Evolutionary conservation across 139 green algal genomes (phyloP).

Genomic region (Pycnococcus provasolii): DNA sequence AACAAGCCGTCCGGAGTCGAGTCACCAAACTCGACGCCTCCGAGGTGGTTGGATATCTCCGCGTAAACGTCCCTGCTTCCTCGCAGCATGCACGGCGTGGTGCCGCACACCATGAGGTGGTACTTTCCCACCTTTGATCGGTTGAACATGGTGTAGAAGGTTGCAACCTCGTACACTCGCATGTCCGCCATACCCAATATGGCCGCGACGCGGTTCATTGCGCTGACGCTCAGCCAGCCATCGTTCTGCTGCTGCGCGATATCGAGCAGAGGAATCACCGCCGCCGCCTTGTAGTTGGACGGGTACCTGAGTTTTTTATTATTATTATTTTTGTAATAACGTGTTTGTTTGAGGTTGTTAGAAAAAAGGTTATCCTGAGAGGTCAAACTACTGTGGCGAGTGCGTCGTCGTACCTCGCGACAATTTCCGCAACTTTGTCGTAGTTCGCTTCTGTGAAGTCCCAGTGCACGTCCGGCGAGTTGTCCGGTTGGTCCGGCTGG

Average conservation of each 20-base stretch:
- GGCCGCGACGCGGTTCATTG: conserved; percentile 73
- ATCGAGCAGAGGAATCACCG: conserved; percentile 89
- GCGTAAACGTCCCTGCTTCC: conserved; percentile 62
- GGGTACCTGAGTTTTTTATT: conserved; percentile 53
- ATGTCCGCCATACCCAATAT: conserved; percentile 78
- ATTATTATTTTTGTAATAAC: no score
- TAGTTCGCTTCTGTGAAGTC: no score
- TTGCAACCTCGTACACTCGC: conserved; percentile 93
- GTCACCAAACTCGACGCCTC: conserved; percentile 49
- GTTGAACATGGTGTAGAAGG: conserved; percentile 99
- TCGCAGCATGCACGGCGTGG: conserved; percentile 82
- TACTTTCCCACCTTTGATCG: conserved; percentile 87
- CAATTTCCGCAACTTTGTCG: no score
- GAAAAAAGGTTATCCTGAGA: no score
- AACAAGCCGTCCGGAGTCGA: conserved; percentile 83
- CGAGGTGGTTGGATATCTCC: conserved; percentile 60
- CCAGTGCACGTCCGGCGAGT: no score
- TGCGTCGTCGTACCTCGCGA: no score
- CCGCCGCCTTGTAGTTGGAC: conserved; percentile 86
- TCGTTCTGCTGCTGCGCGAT: conserved; percentile 94
- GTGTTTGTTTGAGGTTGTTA: no score
- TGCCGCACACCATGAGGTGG: conserved; percentile 94
- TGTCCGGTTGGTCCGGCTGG: no score
- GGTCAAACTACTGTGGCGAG: no score
- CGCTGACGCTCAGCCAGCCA: conserved; percentile 73